Percentiles rank a stretch among this genome's conserved stretches.
phyloP scores from a whole-genome alignment of 495 filamentous ascomycete species.

The Lentithecium fluviatile region DNA sequence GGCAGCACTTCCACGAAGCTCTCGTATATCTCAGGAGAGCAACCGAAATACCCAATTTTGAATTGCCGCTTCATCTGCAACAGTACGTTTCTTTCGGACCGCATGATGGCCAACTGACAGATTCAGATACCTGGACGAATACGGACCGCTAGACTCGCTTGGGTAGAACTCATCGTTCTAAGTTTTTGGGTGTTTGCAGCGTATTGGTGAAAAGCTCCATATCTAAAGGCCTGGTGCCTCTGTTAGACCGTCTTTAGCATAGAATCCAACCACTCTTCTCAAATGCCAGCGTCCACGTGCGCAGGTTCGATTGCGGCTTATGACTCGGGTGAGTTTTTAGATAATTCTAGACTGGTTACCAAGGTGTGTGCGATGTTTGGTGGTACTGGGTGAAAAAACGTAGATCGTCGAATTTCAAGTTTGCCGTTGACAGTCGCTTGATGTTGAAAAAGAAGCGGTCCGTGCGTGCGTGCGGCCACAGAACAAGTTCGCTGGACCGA shows the following conservation, averaged over 20 bases:
- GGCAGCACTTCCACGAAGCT: conserved; percentile 49
- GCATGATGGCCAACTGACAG: background rate
- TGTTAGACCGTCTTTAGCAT: background rate
- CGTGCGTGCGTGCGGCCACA: no score
- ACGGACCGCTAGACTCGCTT: conserved; percentile 37
- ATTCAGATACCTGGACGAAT: conserved; percentile 47
- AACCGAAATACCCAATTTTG: conserved; percentile 47
- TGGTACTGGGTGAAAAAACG: no score
- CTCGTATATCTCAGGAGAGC: conserved; percentile 47
- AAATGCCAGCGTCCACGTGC: background rate
- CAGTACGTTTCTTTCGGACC: conserved; percentile 39
- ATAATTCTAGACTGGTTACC: no score
- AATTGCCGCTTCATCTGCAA: conserved; percentile 47
- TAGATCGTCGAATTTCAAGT: no score
- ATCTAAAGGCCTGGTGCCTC: conserved; percentile 15
- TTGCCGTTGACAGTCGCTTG: no score
- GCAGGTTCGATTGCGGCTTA: no score
- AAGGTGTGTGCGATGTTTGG: no score
- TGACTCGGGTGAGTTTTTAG: no score
- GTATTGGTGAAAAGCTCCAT: conserved; percentile 3
- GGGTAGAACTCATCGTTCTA: background rate
- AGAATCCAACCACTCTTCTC: background rate
- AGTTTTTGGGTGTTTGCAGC: background rate
- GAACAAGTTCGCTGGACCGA: no score
- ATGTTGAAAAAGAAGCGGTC: no score